phyloP scores from a whole-genome alignment of 2,329 filamentous ascomycete species.

The Chalaropsis ovoidea region DNA sequence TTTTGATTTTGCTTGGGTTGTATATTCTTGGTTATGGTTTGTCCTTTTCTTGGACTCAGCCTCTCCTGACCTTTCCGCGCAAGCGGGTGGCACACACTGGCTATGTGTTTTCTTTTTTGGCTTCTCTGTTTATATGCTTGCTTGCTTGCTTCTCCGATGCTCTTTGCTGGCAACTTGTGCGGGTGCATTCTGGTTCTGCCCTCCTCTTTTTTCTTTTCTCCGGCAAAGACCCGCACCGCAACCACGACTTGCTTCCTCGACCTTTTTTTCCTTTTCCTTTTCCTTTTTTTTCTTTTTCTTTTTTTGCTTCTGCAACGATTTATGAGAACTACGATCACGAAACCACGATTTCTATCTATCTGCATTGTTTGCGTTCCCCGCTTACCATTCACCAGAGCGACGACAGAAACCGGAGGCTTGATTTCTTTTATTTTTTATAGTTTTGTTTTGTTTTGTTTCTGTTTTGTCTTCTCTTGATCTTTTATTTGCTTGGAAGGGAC shows the following conservation, averaged over 20 bases:
- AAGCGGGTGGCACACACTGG: background rate
- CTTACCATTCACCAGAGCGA: constrained; percentile 2
- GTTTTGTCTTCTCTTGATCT: too few relatives aligned
- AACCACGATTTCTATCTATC: constrained; percentile 13
- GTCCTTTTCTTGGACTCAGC: background rate
- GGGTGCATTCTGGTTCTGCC: background rate
- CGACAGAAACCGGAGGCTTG: constrained; percentile 8
- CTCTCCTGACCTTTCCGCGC: background rate
- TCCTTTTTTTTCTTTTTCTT: background rate
- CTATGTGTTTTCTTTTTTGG: background rate
- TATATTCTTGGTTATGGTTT: background rate
- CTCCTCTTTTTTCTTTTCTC: background rate
- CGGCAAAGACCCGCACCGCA: background rate
- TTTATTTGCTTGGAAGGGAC: background rate
- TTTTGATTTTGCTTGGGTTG: background rate
- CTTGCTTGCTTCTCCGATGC: background rate
- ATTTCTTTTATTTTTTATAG: background rate
- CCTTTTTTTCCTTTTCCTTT: background rate
- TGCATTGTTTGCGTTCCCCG: constrained; percentile 1
- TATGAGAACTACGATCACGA: constrained; percentile 21
- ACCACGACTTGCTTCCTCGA: background rate
- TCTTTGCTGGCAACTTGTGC: background rate
- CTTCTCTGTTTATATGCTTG: background rate
- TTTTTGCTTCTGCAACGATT: constrained; percentile 19
- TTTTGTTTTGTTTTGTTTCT: constrained; percentile 12